Evolutionary conservation across 306 rosid species (phyloP).

Genomic region (Prunus davidiana): DNA sequence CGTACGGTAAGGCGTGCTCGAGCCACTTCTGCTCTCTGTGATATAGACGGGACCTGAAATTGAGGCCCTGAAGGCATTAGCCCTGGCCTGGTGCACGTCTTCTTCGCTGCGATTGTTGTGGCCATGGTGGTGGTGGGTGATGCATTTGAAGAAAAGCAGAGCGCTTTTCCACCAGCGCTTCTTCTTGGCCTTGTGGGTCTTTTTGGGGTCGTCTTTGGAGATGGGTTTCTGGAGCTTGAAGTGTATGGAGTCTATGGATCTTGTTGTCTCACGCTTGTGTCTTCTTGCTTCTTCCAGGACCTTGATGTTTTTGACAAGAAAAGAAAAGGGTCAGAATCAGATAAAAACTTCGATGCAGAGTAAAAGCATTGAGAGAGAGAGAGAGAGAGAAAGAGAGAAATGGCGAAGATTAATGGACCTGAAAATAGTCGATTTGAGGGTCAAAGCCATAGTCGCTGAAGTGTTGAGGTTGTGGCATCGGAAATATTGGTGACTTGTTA

Average conservation of each 20-base stretch:
- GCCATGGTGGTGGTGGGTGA: constrained; percentile 27
- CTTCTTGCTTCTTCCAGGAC: constrained; percentile 84
- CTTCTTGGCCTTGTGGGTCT: constrained; percentile 50
- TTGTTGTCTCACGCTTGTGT: constrained; percentile 58
- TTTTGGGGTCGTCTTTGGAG: constrained; percentile 62
- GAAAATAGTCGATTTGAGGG: constrained; percentile 85
- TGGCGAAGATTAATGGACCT: constrained; percentile 35
- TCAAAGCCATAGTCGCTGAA: constrained; percentile 97
- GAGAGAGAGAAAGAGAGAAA: not conserved
- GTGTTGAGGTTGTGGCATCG: constrained; percentile 81
- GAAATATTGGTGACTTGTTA: constrained; percentile 69
- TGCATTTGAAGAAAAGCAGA: constrained; percentile 72
- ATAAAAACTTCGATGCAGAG: not conserved
- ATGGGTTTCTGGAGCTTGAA: constrained; percentile 89
- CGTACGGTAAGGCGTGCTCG: constrained; percentile 55
- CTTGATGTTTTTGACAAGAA: constrained; percentile 16
- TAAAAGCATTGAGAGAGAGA: not conserved
- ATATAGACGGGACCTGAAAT: constrained; percentile 80
- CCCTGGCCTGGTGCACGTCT: constrained; percentile 75
- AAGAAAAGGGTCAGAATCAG: not conserved
- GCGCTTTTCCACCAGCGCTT: constrained; percentile 87
- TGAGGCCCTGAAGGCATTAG: constrained; percentile 67
- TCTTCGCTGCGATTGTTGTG: not conserved
- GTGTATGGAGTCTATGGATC: constrained; percentile 81
- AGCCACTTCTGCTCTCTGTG: constrained; percentile 70